These are phyloP conservation scores for Guyanaporus albipodus DNA, from an alignment of 768 basidiomycete species.

Conservation along the genomic window DNA sequence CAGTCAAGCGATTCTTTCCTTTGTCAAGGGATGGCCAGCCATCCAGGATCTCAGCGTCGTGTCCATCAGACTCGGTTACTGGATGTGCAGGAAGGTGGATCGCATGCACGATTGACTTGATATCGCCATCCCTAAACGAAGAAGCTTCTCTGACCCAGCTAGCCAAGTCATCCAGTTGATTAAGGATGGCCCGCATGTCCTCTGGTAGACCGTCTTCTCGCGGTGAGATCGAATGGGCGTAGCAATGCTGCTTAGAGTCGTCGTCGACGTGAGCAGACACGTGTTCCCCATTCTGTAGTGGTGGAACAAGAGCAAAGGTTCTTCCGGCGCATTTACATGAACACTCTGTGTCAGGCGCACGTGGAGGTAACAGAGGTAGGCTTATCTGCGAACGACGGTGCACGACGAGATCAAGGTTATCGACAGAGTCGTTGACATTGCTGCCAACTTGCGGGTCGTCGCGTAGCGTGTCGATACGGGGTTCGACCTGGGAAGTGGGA, in stretches of 20 bases:
- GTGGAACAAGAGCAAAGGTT: conserved; percentile 15
- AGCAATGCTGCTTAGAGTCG: neutral
- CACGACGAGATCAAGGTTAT: neutral
- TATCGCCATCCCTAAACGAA: conserved; percentile 5
- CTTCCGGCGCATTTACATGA: conserved; percentile 19
- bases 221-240: neutral
- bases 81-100: neutral
- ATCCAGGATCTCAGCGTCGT: neutral
- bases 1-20: conserved; percentile 22
- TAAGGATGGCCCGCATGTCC: conserved; percentile 27
- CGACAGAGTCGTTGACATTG: neutral
- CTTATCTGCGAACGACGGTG: conserved; percentile 14
- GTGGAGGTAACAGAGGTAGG: conserved; percentile 9
- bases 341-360: neutral
- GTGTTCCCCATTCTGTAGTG: conserved; percentile 10
- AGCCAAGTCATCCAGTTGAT: conserved; percentile 28
- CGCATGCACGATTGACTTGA: neutral
- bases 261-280: conserved; percentile 13
- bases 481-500: neutral
- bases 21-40: conserved; percentile 5
- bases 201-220: conserved; percentile 19
- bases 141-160: conserved; percentile 24
- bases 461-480: neutral
- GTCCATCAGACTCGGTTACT: neutral
- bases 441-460: too few relatives aligned